Base-by-base conservation (phyloP, 2,329 filamentous ascomycete species). In the Penicillium sp. region DNA sequence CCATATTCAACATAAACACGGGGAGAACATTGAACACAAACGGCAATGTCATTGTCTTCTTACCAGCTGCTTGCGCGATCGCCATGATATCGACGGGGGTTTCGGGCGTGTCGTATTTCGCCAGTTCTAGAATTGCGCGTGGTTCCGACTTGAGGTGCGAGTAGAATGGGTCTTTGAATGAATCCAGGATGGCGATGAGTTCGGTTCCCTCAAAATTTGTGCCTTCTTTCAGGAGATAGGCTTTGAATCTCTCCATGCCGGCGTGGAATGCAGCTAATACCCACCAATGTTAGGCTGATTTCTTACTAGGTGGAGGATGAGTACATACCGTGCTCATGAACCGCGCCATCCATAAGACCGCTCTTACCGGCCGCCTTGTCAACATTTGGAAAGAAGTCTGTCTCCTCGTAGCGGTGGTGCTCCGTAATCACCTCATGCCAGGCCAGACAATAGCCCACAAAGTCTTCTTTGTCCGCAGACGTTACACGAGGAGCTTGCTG, bases 101-200 rank as follows among this genome's bases (percentile, higher is more conserved):
- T 40, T 52, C 33, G 9, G 33, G 33, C 7, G 49, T 42, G 49
- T 42, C 20, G n/a, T 52, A 43, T 42, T 52, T 38, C 16, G 20
- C 18, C 9, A 40, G 49, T 5, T 52, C 7, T 3, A 52, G 16
- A 42, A 28, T 40, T 11, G 45, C 23, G 26, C 45, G 45, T 16
- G 45, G 45, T 23, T 47, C 45, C 20, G 45, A 24, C 12, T 24
- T 26, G 21, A 47, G 45, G 20, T 47, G 45, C 45, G 45, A 47
- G 45, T 47, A 26, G 45, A 47, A 47, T 47, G 45, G 45, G 45
- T 47, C 26, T 47, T 47, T 47, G 45, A 47, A 47, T 47, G 45
- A 47, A 47, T 47, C 45, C 45, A 47, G 26, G 45, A 47, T 47
- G 20, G 45, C 21, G 45, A 47, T n/a, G 23, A 47, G 21, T 21